phyloP scores from a whole-genome alignment of 1,139 yeast species.

The Kurtzmaniella quercitrusa region DNA sequence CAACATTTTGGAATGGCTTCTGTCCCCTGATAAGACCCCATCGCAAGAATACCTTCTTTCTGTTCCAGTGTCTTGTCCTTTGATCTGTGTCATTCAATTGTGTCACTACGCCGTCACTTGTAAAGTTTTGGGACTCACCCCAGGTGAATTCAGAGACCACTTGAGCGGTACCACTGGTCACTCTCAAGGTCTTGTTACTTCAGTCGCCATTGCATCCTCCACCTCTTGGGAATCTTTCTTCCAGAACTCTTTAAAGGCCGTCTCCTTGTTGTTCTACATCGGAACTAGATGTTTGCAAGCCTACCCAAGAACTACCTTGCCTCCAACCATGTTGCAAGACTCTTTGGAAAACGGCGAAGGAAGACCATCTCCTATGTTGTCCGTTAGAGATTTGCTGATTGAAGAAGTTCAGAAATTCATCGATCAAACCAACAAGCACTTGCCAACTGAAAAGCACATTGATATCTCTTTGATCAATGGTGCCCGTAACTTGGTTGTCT shows the following conservation, averaged over 20 bases:
- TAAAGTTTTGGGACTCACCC: slow-evolving; percentile 78
- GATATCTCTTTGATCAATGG: slow-evolving; percentile 91
- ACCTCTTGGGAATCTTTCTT: slow-evolving; percentile 83
- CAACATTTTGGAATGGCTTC: slow-evolving; percentile 83
- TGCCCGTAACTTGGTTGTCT: slow-evolving; percentile 89
- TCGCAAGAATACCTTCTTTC: slow-evolving; percentile 82
- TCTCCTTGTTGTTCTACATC: slow-evolving; percentile 82
- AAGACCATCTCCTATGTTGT: slow-evolving; percentile 94
- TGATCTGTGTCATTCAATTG: slow-evolving; percentile 91
- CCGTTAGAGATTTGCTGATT: slow-evolving; percentile 80
- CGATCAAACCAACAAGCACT: slow-evolving; percentile 84
- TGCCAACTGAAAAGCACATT: slow-evolving; percentile 88
- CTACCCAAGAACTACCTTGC: slow-evolving; percentile 90
- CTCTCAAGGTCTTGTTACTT: slow-evolving; percentile 95
- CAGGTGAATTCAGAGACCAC: slow-evolving; percentile 76
- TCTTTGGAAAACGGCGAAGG: slow-evolving; percentile 95
- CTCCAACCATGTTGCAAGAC: slow-evolving; percentile 92
- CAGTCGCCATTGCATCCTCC: slow-evolving; percentile 85
- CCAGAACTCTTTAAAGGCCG: slow-evolving; percentile 68
- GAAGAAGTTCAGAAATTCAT: slow-evolving; percentile 77
- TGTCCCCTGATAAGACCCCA: slow-evolving; percentile 81
- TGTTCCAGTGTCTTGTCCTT: slow-evolving; percentile 93
- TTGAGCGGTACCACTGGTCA: slow-evolving; percentile 93
- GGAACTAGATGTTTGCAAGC: slow-evolving; percentile 89
- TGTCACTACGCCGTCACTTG: slow-evolving; percentile 91